These are phyloP conservation scores for Nigrograna mackinnonii DNA, from an alignment of 2,329 filamentous ascomycete species.

Conservation along the genomic window DNA sequence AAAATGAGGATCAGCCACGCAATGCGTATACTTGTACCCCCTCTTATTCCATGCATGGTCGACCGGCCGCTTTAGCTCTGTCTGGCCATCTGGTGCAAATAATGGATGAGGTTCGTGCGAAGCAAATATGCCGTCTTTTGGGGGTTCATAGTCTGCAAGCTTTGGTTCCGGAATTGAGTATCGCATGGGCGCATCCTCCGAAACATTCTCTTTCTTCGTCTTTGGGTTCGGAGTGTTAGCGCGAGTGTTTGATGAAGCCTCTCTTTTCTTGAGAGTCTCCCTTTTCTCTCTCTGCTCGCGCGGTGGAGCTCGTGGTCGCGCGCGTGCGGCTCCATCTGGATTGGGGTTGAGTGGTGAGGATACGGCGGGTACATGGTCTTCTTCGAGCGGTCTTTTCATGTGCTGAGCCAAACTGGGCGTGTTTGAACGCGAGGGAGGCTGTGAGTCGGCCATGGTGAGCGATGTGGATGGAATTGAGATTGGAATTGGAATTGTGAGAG, in stretches of 20 bases:
- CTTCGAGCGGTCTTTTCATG: conserved; percentile 69
- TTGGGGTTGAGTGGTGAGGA: conserved; percentile 74
- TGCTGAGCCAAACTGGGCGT: conserved; percentile 47
- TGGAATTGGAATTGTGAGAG: conserved; percentile 7
- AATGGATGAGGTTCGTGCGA: conserved; percentile 51
- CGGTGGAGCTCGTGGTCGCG: conserved; percentile 43
- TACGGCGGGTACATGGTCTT: conserved; percentile 70
- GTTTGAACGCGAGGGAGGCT: conserved; percentile 36
- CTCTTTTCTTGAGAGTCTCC: conserved; percentile 58
- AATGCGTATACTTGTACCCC: conserved; percentile 85
- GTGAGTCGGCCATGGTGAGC: conserved; percentile 37
- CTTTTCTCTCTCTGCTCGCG: conserved; percentile 54
- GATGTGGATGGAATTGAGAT: neutral
- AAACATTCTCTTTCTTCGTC: conserved; percentile 36
- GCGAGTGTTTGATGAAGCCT: conserved; percentile 46
- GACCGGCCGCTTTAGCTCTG: conserved; percentile 51
- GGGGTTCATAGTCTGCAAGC: conserved; percentile 52
- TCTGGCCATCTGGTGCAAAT: conserved; percentile 43
- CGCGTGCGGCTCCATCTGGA: conserved; percentile 52
- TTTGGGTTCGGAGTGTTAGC: conserved; percentile 42
- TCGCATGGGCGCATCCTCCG: conserved; percentile 51
- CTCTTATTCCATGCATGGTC: conserved; percentile 66
- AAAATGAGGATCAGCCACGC: conserved; percentile 86
- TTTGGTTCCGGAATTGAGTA: conserved; percentile 55
- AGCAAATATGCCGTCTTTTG: conserved; percentile 50